Percentiles rank a stretch among this genome's conserved stretches.
Evolutionary conservation across 768 basidiomycete genomes (phyloP).

Genomic region (Hericium coralloides): DNA sequence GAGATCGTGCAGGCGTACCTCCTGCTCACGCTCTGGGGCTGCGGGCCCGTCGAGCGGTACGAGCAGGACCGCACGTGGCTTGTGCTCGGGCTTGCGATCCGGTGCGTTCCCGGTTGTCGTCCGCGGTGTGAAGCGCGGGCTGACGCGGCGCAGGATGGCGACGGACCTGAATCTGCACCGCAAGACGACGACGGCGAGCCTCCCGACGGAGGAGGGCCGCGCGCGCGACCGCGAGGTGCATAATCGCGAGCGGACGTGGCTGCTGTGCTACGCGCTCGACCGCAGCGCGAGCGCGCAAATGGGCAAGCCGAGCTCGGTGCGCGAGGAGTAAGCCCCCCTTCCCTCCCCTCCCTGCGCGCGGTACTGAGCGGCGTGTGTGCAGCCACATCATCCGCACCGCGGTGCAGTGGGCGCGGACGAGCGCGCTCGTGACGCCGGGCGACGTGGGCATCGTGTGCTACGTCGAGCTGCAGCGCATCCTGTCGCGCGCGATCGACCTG

Average conservation of each 20-base stretch:
- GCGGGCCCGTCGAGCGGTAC: slow-evolving; percentile 91
- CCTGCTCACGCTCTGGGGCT: slow-evolving; percentile 81
- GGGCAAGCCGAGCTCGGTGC: slow-evolving; percentile 91
- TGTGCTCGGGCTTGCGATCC: slow-evolving; percentile 76
- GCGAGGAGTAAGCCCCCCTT: slow-evolving; percentile 73
- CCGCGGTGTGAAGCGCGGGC: background rate
- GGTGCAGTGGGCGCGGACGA: slow-evolving; percentile 54
- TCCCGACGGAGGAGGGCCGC: slow-evolving; percentile 71
- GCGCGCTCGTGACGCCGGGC: slow-evolving; percentile 49
- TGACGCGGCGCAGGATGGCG: slow-evolving; percentile 57
- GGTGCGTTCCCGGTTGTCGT: slow-evolving; percentile 32
- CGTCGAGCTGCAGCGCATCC: slow-evolving; percentile 80
- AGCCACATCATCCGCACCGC: slow-evolving; percentile 87
- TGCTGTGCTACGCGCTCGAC: slow-evolving; percentile 80
- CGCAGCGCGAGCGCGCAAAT: slow-evolving; percentile 90
- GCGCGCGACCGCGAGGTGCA: slow-evolving; percentile 78
- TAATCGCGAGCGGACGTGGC: slow-evolving; percentile 94
- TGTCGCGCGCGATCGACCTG: slow-evolving; percentile 83
- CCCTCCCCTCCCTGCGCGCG: slow-evolving; percentile 4
- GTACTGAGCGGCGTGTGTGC: slow-evolving; percentile 6
- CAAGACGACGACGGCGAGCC: slow-evolving; percentile 53
- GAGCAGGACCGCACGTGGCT: slow-evolving; percentile 96
- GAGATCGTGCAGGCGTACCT: slow-evolving; percentile 95
- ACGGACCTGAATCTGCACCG: slow-evolving; percentile 94
- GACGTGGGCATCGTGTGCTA: slow-evolving; percentile 72